phyloP scores from a whole-genome alignment of 805 yeast genomes.

The Yamadazyma phyllophila region DNA sequence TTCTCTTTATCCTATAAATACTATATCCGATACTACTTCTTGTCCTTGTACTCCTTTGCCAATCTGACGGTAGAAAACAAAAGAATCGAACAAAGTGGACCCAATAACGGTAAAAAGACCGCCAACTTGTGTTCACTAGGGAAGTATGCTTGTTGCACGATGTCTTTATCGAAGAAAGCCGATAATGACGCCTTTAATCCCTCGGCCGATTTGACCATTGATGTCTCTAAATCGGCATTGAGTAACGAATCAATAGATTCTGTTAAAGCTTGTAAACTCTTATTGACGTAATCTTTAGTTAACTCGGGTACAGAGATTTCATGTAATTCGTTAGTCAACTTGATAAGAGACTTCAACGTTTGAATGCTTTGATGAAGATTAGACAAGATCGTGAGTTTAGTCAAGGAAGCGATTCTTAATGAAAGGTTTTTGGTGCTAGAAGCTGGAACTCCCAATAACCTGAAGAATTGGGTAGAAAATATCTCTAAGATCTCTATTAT shows the following conservation, averaged over 20 bases:
- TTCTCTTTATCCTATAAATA: too few relatives aligned
- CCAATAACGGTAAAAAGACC: slow-evolving; percentile 84
- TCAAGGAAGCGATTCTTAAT: slow-evolving; percentile 64
- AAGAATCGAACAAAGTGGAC: slow-evolving; percentile 75
- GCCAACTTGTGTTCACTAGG: slow-evolving; percentile 97
- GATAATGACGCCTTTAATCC: slow-evolving; percentile 61
- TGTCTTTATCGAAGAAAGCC: slow-evolving; percentile 90
- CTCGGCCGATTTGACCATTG: slow-evolving; percentile 42
- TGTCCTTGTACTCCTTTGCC: slow-evolving; percentile 9
- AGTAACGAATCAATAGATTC: slow-evolving; percentile 31
- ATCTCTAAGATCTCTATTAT: slow-evolving; percentile 59
- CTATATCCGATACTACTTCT: neutral
- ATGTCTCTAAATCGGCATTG: slow-evolving; percentile 27
- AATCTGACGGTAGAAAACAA: slow-evolving; percentile 48
- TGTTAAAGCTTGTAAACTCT: slow-evolving; percentile 45
- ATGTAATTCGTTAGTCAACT: slow-evolving; percentile 64
- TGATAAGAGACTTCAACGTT: slow-evolving; percentile 70
- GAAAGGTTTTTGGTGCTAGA: slow-evolving; percentile 51
- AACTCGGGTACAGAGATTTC: slow-evolving; percentile 81
- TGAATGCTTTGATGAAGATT: slow-evolving; percentile 63
- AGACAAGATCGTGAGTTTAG: slow-evolving; percentile 55
- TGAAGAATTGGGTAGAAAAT: slow-evolving; percentile 73
- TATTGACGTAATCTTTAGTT: slow-evolving; percentile 57
- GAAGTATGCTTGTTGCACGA: slow-evolving; percentile 93
- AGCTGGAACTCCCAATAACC: slow-evolving; percentile 65